Conservation (phyloP, 1,284 basidiomycete species). For the Leccinum brunneo-olivaceum region DNA sequence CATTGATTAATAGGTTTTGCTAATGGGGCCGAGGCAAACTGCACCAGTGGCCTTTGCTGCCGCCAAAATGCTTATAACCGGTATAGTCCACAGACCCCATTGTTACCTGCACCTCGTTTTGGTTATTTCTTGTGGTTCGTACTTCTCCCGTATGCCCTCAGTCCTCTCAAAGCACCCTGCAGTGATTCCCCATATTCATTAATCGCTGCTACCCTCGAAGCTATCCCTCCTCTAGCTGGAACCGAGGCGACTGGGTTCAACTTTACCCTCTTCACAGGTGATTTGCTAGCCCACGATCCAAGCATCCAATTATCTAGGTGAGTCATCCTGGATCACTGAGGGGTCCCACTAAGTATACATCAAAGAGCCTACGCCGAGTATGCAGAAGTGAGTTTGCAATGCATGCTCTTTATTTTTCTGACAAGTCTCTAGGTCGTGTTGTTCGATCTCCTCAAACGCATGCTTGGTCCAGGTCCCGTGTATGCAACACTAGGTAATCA, state of each 20-base stretch:
- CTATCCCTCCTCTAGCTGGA: slow-evolving; percentile 63
- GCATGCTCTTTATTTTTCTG: slow-evolving; percentile 3
- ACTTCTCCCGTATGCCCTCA: background rate
- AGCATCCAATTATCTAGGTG: slow-evolving; percentile 59
- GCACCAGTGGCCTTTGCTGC: slow-evolving; percentile 70
- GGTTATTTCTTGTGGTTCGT: slow-evolving; percentile 57
- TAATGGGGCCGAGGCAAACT: slow-evolving; percentile 70
- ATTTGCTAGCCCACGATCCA: slow-evolving; percentile 68
- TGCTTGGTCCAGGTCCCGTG: slow-evolving; percentile 58
- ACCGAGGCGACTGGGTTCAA: slow-evolving; percentile 57
- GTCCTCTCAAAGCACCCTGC: slow-evolving; percentile 3
- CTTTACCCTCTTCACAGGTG: slow-evolving; percentile 70
- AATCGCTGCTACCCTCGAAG: slow-evolving; percentile 54
- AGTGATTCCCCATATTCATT: slow-evolving; percentile 71
- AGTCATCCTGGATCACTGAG: slow-evolving; percentile 4
- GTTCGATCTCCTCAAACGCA: slow-evolving; percentile 58
- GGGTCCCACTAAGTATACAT: background rate
- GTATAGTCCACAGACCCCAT: slow-evolving; percentile 42
- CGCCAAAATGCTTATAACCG: slow-evolving; percentile 50
- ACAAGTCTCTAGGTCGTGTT: slow-evolving; percentile 42
- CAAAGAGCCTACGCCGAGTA: slow-evolving; percentile 45
- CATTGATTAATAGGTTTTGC: slow-evolving; percentile 47
- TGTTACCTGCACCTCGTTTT: slow-evolving; percentile 60
- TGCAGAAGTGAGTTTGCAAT: slow-evolving; percentile 41
- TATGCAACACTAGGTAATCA: slow-evolving; percentile 76